Evolutionary conservation across 148 eudicot genomes (phyloP), one percentile per base, ranked within the genome.

Genomic region (Diospyros kaki): DNA sequence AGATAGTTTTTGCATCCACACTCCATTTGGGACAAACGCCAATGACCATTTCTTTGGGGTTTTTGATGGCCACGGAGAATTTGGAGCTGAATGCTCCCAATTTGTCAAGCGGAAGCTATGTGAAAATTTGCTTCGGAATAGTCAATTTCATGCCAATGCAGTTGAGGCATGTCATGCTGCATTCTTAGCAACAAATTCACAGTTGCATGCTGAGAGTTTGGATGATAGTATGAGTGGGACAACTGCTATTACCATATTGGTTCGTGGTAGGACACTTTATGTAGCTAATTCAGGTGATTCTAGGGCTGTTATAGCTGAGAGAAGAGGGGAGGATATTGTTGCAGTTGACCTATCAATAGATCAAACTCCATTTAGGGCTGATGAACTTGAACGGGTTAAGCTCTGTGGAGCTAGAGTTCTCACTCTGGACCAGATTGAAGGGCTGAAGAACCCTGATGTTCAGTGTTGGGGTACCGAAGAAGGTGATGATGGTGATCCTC

Each of bases 171-270:
- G 92, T 66, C 96, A 90, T 84, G 81, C 90, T 44, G 88, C 98
- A 42, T 95, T 89, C 63, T 70, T 95, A 78, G 76, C 87, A 44
- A 95, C 98, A 61, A 95, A 92, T 83, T 81, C 86, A 4, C 96
- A 95, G 86, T 79, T 95, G 80, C 97, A 95, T 82, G 89, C 88
- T 73, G 97, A 95, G 76, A 78, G 48, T 68, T 55, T 95, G 76
- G 98, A 95, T 80, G 98, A 95, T 83, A 92, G 94, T 81, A 95
- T 95, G 98, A 95, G 98, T 76, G 98, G 98, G 62, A 95, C 98
- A 14, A 95, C 98, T 75, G 96, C 98, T 17, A 80, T 92, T 79
- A 95, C 98, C 28, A 77, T 95, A 52, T 81, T 95, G 81, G 96
- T 92, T 69, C 79, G 98, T 69, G 97, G 96, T 72, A 84, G 82